Conservation (phyloP, 2,329 filamentous ascomycete genomes). For the Pseudogymnoascus sp. region DNA sequence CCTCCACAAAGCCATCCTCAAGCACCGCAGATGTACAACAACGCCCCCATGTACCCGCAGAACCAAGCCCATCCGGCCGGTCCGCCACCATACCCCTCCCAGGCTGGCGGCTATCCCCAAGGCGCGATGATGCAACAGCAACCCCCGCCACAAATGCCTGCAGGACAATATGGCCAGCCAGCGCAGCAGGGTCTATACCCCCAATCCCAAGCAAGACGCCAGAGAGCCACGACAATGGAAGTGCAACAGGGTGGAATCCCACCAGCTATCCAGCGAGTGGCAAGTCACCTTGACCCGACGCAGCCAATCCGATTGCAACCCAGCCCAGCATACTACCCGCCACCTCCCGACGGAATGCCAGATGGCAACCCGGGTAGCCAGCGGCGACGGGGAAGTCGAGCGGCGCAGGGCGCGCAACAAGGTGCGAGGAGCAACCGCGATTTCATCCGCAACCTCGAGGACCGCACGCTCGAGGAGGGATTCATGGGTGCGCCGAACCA, state of each 20-base stretch:
- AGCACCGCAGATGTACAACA: slow-evolving; percentile 61
- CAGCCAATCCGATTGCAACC: slow-evolving; percentile 90
- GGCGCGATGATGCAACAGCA: slow-evolving; percentile 60
- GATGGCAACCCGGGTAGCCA: slow-evolving; percentile 51
- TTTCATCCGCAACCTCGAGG: slow-evolving; percentile 91
- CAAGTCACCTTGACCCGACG: slow-evolving; percentile 89
- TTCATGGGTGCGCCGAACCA: slow-evolving; percentile 59
- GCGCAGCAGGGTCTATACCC: slow-evolving; percentile 61
- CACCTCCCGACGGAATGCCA: slow-evolving; percentile 73
- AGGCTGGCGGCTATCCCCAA: slow-evolving; percentile 61
- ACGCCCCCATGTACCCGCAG: slow-evolving; percentile 74
- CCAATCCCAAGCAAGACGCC: slow-evolving; percentile 70
- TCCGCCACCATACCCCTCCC: slow-evolving; percentile 72
- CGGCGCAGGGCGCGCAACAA: slow-evolving; percentile 47
- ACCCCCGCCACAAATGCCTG: slow-evolving; percentile 55
- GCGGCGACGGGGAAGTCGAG: slow-evolving; percentile 68
- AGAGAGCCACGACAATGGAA: slow-evolving; percentile 93
- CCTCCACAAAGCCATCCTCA: slow-evolving; percentile 38
- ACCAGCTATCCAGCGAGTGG: slow-evolving; percentile 84
- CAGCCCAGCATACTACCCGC: slow-evolving; percentile 94
- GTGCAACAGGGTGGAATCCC: slow-evolving; percentile 90
- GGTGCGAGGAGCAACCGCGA: slow-evolving; percentile 59
- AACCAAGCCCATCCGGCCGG: slow-evolving; percentile 45
- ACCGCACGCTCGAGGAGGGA: slow-evolving; percentile 86
- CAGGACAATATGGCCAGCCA: slow-evolving; percentile 52